phyloP scores from a whole-genome alignment of 2,329 filamentous ascomycete genomes.

The Ceratocystis cacaofunesta region DNA sequence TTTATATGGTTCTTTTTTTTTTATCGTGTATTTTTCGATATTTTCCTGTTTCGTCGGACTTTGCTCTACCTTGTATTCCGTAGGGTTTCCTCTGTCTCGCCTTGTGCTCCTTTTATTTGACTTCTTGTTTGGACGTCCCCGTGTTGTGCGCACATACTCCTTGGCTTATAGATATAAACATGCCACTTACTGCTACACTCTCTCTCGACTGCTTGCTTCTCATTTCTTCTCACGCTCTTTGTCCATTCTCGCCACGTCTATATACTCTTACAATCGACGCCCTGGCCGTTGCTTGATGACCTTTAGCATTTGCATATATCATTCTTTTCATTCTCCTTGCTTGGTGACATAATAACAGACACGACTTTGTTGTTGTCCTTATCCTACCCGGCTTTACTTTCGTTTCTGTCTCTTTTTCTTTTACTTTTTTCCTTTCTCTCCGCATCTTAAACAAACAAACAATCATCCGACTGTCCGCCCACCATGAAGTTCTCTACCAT shows the following conservation, averaged over 20 bases:
- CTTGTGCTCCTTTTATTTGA: slow-evolving; percentile 3
- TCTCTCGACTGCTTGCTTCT: not conserved
- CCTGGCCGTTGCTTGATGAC: not conserved
- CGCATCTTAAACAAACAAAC: not conserved
- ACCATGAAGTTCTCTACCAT: slow-evolving; percentile 12
- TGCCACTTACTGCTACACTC: not conserved
- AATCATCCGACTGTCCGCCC: not conserved
- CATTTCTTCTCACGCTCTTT: not conserved
- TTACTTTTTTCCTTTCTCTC: not conserved
- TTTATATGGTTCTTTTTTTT: not conserved
- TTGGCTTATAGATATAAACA: slow-evolving; percentile 2
- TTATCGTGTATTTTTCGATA: not conserved
- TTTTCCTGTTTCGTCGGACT: not conserved
- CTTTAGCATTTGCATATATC: not conserved
- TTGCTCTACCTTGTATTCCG: not conserved
- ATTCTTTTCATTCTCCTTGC: not conserved
- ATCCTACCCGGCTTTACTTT: not conserved
- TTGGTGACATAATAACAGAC: not conserved
- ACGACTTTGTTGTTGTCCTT: not conserved
- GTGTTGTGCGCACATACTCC: not conserved
- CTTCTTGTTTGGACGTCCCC: slow-evolving; percentile 1
- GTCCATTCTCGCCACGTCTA: not conserved
- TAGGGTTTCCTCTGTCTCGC: not conserved
- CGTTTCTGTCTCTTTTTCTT: not conserved
- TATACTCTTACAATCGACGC: not conserved